These are phyloP conservation scores for Knoxia roxburghii DNA, from an alignment of 257 asterid genomes.

Conservation along the genomic window DNA sequence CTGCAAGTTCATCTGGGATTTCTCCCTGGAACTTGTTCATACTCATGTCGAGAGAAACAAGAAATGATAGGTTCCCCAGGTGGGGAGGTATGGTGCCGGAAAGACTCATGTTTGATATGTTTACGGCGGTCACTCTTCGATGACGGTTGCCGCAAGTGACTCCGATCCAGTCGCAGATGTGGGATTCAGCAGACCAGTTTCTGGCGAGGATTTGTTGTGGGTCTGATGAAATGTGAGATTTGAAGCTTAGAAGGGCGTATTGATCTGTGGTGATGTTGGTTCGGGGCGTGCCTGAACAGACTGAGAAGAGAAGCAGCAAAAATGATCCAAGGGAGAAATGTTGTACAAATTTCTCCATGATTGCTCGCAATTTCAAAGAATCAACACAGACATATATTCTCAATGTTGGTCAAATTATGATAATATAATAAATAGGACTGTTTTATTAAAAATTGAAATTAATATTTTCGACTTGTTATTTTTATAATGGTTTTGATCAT, in stretches of 20 bases:
- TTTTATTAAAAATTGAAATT: no score
- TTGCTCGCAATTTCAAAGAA: not conserved
- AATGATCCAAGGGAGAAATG: not conserved
- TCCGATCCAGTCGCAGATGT: constrained; percentile 11
- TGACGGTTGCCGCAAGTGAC: constrained; percentile 9
- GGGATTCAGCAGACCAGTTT: not conserved
- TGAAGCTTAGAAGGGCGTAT: constrained; percentile 4
- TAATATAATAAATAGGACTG: no score
- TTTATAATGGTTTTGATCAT: no score
- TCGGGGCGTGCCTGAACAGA: not conserved
- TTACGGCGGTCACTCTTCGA: constrained; percentile 3
- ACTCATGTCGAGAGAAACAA: not conserved
- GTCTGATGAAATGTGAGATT: not conserved
- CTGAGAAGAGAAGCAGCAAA: not conserved
- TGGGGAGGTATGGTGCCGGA: not conserved
- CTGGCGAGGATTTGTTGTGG: constrained; percentile 1
- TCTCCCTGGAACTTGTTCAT: not conserved
- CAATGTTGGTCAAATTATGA: no score
- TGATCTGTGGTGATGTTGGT: constrained; percentile 10
- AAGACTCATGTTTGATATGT: constrained; percentile 4
- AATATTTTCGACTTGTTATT: no score
- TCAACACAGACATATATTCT: no score
- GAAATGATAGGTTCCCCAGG: constrained; percentile 3
- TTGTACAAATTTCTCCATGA: not conserved
- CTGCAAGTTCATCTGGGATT: not conserved